Conservation (phyloP, 2,329 filamentous ascomycete species). For the Colletotrichum siamense region DNA sequence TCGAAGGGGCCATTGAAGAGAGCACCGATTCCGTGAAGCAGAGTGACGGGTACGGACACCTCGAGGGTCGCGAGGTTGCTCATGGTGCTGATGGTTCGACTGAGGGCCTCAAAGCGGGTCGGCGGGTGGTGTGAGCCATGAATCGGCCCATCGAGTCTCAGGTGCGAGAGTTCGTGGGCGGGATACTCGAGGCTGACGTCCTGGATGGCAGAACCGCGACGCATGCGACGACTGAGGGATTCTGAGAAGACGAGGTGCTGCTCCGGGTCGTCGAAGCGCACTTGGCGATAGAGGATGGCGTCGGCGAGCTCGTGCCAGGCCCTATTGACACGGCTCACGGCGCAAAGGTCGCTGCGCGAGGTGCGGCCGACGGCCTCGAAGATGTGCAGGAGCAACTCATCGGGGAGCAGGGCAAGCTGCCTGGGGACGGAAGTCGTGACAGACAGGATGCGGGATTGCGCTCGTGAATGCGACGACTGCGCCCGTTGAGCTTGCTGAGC, state of each 20-base stretch:
- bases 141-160: conserved; percentile 42
- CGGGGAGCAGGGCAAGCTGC: conserved; percentile 36
- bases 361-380: conserved; percentile 37
- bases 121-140: conserved; percentile 34
- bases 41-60: conserved; percentile 46
- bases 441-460: not conserved
- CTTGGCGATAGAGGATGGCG: conserved; percentile 50
- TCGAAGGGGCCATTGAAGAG: conserved; percentile 58
- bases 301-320: conserved; percentile 50
- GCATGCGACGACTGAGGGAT: conserved; percentile 49
- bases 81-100: conserved; percentile 53
- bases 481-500: not conserved
- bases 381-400: conserved; percentile 44
- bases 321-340: conserved; percentile 46
- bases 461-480: not conserved
- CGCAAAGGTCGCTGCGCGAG: conserved; percentile 46
- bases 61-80: conserved; percentile 53
- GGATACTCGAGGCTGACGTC: conserved; percentile 51
- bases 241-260: conserved; percentile 54
- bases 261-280: conserved; percentile 51
- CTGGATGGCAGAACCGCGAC: conserved; percentile 52
- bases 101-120: conserved; percentile 46
- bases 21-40: conserved; percentile 52
- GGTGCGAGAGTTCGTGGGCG: conserved; percentile 44
- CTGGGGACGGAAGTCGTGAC: conserved; percentile 9